These are phyloP conservation scores for Coix lacrymajobi DNA, from an alignment of 176 grass and related monocot genomes.

Conservation along the genomic window DNA sequence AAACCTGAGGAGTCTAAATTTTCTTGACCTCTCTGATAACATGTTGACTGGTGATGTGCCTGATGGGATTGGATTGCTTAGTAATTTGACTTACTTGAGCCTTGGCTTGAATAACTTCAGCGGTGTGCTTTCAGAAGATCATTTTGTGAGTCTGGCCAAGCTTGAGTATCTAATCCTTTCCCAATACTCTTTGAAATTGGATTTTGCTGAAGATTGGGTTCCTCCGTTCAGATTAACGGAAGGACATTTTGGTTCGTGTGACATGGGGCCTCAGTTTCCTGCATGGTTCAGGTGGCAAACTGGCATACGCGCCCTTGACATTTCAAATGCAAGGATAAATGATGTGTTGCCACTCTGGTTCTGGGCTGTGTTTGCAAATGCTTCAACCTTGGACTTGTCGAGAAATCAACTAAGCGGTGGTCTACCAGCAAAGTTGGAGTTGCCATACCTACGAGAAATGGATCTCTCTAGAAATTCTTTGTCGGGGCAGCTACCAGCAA, in stretches of 20 bases:
- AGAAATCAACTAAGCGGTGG: slow-evolving; percentile 24
- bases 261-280: background rate
- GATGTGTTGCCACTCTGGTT: slow-evolving; percentile 50
- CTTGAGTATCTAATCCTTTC: slow-evolving; percentile 25
- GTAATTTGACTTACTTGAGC: slow-evolving; percentile 16
- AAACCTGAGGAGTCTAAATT: background rate
- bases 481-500: background rate
- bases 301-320: background rate
- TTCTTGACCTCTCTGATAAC: slow-evolving; percentile 11
- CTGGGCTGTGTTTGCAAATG: background rate
- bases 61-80: slow-evolving; percentile 18
- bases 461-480: slow-evolving; percentile 13
- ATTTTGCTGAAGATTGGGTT: background rate
- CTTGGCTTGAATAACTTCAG: slow-evolving; percentile 20
- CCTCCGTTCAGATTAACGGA: background rate
- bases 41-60: slow-evolving; percentile 18
- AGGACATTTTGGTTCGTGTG: background rate
- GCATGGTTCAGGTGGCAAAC: background rate
- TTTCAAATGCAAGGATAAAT: slow-evolving; percentile 45
- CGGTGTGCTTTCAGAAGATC: slow-evolving; percentile 4
- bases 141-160: slow-evolving; percentile 4
- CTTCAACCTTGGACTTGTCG: background rate
- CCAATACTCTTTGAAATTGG: slow-evolving; percentile 11
- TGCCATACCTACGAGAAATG: background rate
- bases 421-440: slow-evolving; percentile 8